Base-by-base conservation (phyloP, 305 asterid genomes). In the Andrographis paniculata region DNA sequence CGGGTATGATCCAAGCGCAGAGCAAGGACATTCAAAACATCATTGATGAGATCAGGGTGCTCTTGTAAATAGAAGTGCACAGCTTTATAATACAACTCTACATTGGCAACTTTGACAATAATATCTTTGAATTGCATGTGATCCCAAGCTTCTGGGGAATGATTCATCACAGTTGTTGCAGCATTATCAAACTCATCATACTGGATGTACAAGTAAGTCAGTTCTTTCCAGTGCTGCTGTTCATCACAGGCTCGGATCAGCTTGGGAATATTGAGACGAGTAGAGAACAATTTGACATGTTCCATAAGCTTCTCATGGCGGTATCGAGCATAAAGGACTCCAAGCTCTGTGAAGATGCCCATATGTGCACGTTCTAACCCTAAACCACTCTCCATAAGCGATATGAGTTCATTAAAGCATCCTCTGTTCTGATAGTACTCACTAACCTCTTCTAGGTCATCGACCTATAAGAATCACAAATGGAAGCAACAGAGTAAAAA, bases 101-200 rank as follows among this genome's bases (percentile, higher is more conserved):
- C 99, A 51, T 87, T 87, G 52, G 99, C 97, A 64, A 92, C 99
- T 84, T 92, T 92, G 65, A 79, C 97, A 49, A 76, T 70, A 49
- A 87, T 87, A 63, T 92, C 97, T 61, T 87, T 92, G 81, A 92
- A 87, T 68, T 92, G 99, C 99, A 92, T 82, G 68, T 87, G 99
- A 60, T 92, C 99, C 99, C 99, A 92, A 53, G 99, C 99, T 72
- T 87, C 97, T 22, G 99, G 97, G 10, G 99, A 92, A 68, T 92
- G 99, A 73, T 92, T 92, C 99, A 87, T 92, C 65, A 92, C 97
- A 14, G 97, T 92, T 16, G 97, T 84, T 51, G 97, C 99, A 70
- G 99, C 99, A 75, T 87, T 92, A 63, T 87, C 99, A 62, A 87
- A 92, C 78, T 92, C 99, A 45, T 87, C 97, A 67, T 92, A 92